phyloP scores from a whole-genome alignment of 495 filamentous ascomycete species.

The Aspergillus panamensis region DNA sequence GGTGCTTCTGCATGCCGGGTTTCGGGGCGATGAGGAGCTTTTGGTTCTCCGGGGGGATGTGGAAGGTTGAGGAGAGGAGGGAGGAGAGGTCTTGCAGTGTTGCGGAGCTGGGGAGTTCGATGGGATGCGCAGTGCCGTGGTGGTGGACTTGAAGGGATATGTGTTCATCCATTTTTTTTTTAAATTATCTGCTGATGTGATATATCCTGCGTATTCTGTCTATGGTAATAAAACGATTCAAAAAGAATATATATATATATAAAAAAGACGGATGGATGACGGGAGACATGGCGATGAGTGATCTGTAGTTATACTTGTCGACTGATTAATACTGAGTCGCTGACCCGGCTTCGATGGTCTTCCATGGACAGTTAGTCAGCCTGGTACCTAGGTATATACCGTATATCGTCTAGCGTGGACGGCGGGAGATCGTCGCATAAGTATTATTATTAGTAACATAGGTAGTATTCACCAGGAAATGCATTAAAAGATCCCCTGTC shows the following conservation, averaged over 20 bases:
- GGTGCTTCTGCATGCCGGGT: constrained; percentile 62
- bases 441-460: too few relatives aligned
- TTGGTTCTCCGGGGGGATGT: constrained; percentile 65
- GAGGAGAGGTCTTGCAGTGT: constrained; percentile 67
- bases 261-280: neutral
- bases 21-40: constrained; percentile 72
- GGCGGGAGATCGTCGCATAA: neutral
- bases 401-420: too few relatives aligned
- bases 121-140: constrained; percentile 67
- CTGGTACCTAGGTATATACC: too few relatives aligned
- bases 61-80: constrained; percentile 50
- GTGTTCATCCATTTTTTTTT: constrained; percentile 8
- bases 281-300: too few relatives aligned
- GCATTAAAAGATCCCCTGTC: too few relatives aligned
- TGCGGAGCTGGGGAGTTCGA: constrained; percentile 63
- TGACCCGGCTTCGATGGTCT: constrained; percentile 7
- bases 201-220: too few relatives aligned
- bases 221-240: too few relatives aligned
- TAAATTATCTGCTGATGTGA: too few relatives aligned
- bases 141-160: constrained; percentile 52
- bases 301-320: neutral
- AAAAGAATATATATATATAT: too few relatives aligned
- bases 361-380: constrained; percentile 16
- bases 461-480: too few relatives aligned
- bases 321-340: neutral